Evolutionary conservation across 2,329 filamentous ascomycete genomes (phyloP), one percentile per base, ranked within the genome.

Genomic region (Pseudocercospora cruenta): DNA sequence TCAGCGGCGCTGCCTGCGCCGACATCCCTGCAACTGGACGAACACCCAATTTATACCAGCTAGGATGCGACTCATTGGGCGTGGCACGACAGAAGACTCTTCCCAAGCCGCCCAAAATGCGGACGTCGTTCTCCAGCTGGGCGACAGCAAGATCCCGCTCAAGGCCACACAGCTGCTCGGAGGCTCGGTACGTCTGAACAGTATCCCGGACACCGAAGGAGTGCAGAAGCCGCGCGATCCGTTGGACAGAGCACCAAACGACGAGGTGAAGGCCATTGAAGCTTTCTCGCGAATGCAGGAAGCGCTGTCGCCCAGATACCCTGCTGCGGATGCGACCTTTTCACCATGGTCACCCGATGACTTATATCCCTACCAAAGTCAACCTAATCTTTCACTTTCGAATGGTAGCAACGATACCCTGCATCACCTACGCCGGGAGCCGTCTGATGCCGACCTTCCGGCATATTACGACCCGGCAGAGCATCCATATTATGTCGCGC

Each of bases 381-480:
- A 67, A 66, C 64, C 49, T 58, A 66, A 66, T 66, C 66, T 33
- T 26, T 33, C 54, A 36, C 58, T 47, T 24, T 22, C 67, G 10
- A 62, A 54, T 36, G 47, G 26, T 53, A 63, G 63, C 65, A 63
- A 53, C 65, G 28, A 55, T 49, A 68, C 55, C 62, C 54, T 58
- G 63, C 62, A 67, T 36, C 59, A 53, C 28, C 54, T 69, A n/a
- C 67, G 54, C 19, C 71, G 74, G 19, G 72, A 78, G 54, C 70
- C 72, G 12, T 82, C 79, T 8, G 79, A 72, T 62, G 78, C 77
- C 9, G 81, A 79, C 36, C 73, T 81, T 70, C 78, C 76, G 60
- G 80, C 80, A 33, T 78, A 81, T 68, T 81, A 82, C 72, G 80
- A 82, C 60, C 69, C 80, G 33, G 75, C 78, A 49, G 78, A 67